Conservation (phyloP, 1,284 basidiomycete genomes). For the Paramarasmius palmivorus region DNA sequence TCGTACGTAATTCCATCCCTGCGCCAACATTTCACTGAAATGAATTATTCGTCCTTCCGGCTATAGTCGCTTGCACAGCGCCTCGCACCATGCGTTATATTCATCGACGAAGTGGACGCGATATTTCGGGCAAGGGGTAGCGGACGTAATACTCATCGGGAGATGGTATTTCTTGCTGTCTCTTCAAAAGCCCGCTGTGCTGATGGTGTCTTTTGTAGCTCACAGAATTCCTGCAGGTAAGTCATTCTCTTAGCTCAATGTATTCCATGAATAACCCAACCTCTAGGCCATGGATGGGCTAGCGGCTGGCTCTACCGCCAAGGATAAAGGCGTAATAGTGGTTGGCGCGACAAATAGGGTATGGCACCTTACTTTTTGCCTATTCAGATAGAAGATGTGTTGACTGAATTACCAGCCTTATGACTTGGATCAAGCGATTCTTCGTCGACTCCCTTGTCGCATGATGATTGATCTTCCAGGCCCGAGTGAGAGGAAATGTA, state of each 20-base stretch:
- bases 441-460: constrained; percentile 4
- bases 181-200: background rate
- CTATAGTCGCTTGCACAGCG: constrained; percentile 1
- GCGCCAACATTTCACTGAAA: background rate
- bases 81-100: constrained; percentile 7
- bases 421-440: constrained; percentile 6
- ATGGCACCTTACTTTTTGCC: background rate
- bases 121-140: background rate
- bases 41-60: background rate
- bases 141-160: background rate
- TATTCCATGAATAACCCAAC: background rate
- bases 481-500: background rate
- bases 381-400: too few relatives aligned
- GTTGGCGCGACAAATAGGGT: constrained; percentile 9
- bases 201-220: background rate
- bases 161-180: background rate
- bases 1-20: background rate
- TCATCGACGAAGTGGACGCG: constrained; percentile 7
- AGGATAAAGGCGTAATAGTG: constrained; percentile 4
- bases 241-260: too few relatives aligned
- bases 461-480: constrained; percentile 6
- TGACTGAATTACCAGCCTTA: too few relatives aligned
- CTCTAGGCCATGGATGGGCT: background rate
- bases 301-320: too few relatives aligned
- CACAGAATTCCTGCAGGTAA: constrained; percentile 3